Conservation (phyloP, 1,284 basidiomycete genomes). For the Cryptococcus sp. region DNA sequence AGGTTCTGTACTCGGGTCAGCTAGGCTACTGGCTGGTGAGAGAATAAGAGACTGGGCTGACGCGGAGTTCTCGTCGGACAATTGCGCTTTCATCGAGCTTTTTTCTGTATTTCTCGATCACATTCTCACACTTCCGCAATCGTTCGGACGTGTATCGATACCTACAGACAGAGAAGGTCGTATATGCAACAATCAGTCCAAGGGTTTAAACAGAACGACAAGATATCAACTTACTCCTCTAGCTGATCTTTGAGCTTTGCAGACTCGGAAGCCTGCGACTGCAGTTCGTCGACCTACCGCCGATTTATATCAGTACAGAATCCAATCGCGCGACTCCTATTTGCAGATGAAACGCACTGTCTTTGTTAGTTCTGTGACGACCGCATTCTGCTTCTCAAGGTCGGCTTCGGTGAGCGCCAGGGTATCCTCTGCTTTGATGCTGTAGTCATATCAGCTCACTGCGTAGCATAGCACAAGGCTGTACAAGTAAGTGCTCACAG, state of each 20-base stretch:
- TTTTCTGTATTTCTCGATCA: conserved; percentile 98
- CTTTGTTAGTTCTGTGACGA: conserved; percentile 68
- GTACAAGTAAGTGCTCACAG: conserved; percentile 63
- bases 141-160: conserved; percentile 86
- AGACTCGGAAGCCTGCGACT: conserved; percentile 70
- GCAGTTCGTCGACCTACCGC: conserved; percentile 68
- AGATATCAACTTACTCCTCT: conserved; percentile 72
- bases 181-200: conserved; percentile 1
- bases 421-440: conserved; percentile 68
- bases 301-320: conserved; percentile 4
- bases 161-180: conserved; percentile 48
- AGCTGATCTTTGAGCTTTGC: conserved; percentile 82
- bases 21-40: neutral
- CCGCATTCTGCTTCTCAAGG: conserved; percentile 67
- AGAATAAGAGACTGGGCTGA: conserved; percentile 37
- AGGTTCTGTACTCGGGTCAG: conserved; percentile 57
- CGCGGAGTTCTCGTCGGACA: conserved; percentile 79
- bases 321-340: too few relatives aligned
- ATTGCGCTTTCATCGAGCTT: conserved; percentile 93
- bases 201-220: neutral
- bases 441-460: conserved; percentile 40
- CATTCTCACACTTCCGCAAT: conserved; percentile 89
- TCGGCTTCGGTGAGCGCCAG: conserved; percentile 72
- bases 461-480: neutral
- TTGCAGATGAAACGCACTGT: conserved; percentile 50